These are phyloP conservation scores for Penicillium sp. DNA, from an alignment of 2,329 filamentous ascomycete species.

Conservation along the genomic window DNA sequence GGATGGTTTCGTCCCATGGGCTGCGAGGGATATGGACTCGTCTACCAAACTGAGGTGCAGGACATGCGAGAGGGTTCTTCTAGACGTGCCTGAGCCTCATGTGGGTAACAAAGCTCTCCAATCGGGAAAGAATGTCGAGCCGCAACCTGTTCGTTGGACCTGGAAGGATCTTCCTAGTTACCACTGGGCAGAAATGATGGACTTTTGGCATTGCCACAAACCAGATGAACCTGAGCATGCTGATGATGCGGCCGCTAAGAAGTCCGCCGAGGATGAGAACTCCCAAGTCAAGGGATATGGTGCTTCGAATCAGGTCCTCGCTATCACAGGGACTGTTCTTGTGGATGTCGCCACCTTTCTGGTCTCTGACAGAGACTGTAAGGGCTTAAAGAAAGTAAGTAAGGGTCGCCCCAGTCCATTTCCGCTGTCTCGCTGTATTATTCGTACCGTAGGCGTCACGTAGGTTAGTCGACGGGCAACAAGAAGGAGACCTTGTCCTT, in stretches of 20 bases:
- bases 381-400: conserved; percentile 45
- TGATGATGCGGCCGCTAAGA: conserved; percentile 41
- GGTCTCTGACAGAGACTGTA: conserved; percentile 70
- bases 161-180: conserved; percentile 97
- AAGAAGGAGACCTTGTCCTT: conserved; percentile 61
- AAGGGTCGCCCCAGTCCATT: conserved; percentile 3
- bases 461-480: conserved; percentile 44
- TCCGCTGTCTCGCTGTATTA: neutral
- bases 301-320: conserved; percentile 74
- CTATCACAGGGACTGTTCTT: conserved; percentile 71
- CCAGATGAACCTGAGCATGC: conserved; percentile 61
- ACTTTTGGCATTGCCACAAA: conserved; percentile 99
- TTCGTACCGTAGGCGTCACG: neutral
- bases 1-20: conserved; percentile 45
- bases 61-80: conserved; percentile 38
- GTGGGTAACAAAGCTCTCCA: neutral
- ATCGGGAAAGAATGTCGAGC: neutral
- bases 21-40: conserved; percentile 42
- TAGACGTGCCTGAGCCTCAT: conserved; percentile 23
- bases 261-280: conserved; percentile 50
- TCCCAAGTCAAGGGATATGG: conserved; percentile 74
- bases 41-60: conserved; percentile 44
- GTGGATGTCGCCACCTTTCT: conserved; percentile 82
- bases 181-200: conserved; percentile 99
- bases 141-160: conserved; percentile 42